phyloP scores from a whole-genome alignment of 805 yeast species.

The Yarrowia yakushimensis region DNA sequence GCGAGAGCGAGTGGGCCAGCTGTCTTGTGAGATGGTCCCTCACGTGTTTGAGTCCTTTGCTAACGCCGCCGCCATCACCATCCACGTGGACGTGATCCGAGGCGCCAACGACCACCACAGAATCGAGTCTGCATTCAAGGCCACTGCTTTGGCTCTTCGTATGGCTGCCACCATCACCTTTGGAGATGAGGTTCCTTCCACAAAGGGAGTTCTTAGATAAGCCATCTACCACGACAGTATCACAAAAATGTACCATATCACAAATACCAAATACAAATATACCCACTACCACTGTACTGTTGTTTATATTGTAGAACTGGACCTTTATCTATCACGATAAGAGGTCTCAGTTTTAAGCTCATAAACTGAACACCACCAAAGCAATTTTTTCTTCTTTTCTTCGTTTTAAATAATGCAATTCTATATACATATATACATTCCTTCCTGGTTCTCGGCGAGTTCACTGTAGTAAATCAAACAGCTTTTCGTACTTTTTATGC shows the following conservation, averaged over 20 bases:
- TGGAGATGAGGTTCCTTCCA: constrained; percentile 86
- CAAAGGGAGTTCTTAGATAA: constrained; percentile 76
- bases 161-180: constrained; percentile 85
- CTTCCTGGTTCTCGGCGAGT: neutral
- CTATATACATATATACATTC: constrained; percentile 4
- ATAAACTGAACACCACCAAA: neutral
- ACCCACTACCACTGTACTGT: no score
- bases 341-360: neutral
- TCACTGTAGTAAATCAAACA: constrained; percentile 7
- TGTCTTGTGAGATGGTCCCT: constrained; percentile 96
- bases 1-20: constrained; percentile 89
- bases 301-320: no score
- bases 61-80: constrained; percentile 80
- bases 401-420: neutral
- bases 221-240: neutral
- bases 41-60: constrained; percentile 94
- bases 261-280: neutral
- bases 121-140: constrained; percentile 94
- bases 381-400: no score
- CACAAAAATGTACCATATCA: neutral
- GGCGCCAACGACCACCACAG: constrained; percentile 96
- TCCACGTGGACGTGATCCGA: constrained; percentile 91
- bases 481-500: constrained; percentile 5
- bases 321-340: neutral
- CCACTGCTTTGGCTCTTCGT: constrained; percentile 85